Percentiles rank a stretch among this genome's conserved stretches.
Evolutionary conservation across 2,329 filamentous ascomycete genomes (phyloP).

Genomic region (Aspergillus piperis): DNA sequence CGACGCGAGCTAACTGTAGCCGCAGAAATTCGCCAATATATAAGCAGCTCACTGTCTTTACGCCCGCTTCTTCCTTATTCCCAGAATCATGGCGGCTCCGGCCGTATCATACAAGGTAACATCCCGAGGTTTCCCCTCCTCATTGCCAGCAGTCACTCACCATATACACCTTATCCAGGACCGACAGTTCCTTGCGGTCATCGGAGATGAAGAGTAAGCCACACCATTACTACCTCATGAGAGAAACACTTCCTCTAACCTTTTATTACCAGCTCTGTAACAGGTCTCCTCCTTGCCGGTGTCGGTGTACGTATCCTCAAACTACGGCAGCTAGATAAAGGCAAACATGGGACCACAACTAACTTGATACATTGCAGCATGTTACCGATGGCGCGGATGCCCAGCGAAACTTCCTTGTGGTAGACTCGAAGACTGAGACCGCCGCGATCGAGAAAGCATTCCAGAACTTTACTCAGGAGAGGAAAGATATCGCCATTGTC

Average conservation of each 20-base stretch:
- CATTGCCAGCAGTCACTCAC: constrained; percentile 19
- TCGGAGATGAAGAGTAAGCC: constrained; percentile 79
- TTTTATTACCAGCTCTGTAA: constrained; percentile 75
- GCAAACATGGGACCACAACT: constrained; percentile 3
- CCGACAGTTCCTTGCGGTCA: constrained; percentile 93
- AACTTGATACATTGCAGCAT: constrained; percentile 60
- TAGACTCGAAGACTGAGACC: constrained; percentile 90
- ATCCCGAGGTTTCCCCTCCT: constrained; percentile 14
- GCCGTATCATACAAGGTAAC: constrained; percentile 57
- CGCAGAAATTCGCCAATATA: not conserved
- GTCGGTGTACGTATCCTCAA: constrained; percentile 70
- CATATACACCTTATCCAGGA: constrained; percentile 58
- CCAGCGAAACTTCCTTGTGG: constrained; percentile 97
- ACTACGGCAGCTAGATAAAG: not conserved
- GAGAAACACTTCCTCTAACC: constrained; percentile 18
- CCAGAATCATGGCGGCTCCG: constrained; percentile 58
- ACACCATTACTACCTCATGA: not conserved
- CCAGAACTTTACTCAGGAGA: constrained; percentile 79
- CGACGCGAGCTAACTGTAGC: not conserved
- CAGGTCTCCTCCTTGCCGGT: constrained; percentile 89
- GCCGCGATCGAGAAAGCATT: constrained; percentile 87
- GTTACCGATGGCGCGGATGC: constrained; percentile 84
- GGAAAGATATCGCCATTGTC: constrained; percentile 95
- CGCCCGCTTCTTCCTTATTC: not conserved
- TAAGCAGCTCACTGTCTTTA: not conserved